Evolutionary conservation across 768 basidiomycete genomes (phyloP), one percentile per base, ranked within the genome.

Genomic region (Leccinum rimulosum): DNA sequence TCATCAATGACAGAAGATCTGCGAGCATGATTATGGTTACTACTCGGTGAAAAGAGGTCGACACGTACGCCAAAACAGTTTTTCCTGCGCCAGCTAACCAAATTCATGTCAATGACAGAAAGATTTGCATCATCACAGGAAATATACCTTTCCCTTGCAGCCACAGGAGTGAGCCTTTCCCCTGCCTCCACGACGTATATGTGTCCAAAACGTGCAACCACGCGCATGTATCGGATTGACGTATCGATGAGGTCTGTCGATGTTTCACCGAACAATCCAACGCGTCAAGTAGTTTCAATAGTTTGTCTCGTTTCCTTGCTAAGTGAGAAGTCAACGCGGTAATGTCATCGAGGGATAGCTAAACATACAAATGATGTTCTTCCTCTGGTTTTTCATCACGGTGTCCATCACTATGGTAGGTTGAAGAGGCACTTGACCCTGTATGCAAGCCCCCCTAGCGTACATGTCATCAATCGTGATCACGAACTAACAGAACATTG

Each of bases 111-210:
- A 52, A 30, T 6, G 14, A 40, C 50, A 22, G 1, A 31, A 15
- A 1, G 1, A 14, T n/a, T 52, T 10, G 15, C 3, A 9, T 17
- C 9, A 40, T 31, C n/a, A n/a, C 3, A 25, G 27, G 35, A 14
- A 15, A 30, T 11, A 67, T 19, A 67, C 64, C 65, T 54, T 66
- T 68, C 2, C 65, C 67, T 6, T 54, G 38, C 6, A 68, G 6
- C 61, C 61, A 68, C 36, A 68, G 8, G 15, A 68, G 51, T 8
- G 48, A 27, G 6, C 14, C 31, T 7, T 31, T n/a, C 2, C 57
- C 54, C 6, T 38, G 50, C 15, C 14, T 61, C 65, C 62, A 65
- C 12, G 40, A 54, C 15, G 4, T 53, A 19, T 63, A 66, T 0
- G 14, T 31, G 11, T 52, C 38, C 3, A 33, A 38, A 10, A n/a